Evolutionary conservation across 2,329 filamentous ascomycete genomes (phyloP).

Genomic region (Venturia asperata): DNA sequence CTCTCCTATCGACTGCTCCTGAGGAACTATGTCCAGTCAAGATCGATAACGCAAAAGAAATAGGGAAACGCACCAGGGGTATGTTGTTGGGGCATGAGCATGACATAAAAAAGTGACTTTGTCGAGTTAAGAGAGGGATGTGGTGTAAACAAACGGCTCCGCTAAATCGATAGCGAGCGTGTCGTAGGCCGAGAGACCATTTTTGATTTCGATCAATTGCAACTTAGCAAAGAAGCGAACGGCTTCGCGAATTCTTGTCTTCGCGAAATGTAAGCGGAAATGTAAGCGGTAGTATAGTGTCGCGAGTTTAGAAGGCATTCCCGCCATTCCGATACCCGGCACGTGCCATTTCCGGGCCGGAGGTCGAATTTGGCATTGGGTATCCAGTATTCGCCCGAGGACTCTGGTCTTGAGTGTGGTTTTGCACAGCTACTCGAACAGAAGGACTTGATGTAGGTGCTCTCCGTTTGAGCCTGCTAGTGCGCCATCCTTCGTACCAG

Average conservation of each 20-base stretch:
- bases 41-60: slow-evolving; percentile 6
- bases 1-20: not conserved
- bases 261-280: not conserved
- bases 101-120: slow-evolving; percentile 3
- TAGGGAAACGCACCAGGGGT: slow-evolving; percentile 1
- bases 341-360: slow-evolving; percentile 2
- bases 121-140: not conserved
- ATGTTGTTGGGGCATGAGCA: slow-evolving; percentile 8
- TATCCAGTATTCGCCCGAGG: slow-evolving; percentile 2
- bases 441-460: slow-evolving; percentile 11
- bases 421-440: not conserved
- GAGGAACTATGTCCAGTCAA: not conserved
- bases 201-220: not conserved
- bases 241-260: not conserved
- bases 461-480: slow-evolving; percentile 38
- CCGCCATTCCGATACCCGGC: slow-evolving; percentile 13
- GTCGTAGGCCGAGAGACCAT: not conserved
- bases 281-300: not conserved
- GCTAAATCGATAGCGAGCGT: not conserved
- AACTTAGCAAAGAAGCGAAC: not conserved
- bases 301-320: slow-evolving; percentile 16
- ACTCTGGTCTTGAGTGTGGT: not conserved
- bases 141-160: not conserved
- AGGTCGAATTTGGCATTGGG: not conserved
- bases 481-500: slow-evolving; percentile 97